Evolutionary conservation across 768 basidiomycete genomes (phyloP).

Genomic region (Boletus insuetus): DNA sequence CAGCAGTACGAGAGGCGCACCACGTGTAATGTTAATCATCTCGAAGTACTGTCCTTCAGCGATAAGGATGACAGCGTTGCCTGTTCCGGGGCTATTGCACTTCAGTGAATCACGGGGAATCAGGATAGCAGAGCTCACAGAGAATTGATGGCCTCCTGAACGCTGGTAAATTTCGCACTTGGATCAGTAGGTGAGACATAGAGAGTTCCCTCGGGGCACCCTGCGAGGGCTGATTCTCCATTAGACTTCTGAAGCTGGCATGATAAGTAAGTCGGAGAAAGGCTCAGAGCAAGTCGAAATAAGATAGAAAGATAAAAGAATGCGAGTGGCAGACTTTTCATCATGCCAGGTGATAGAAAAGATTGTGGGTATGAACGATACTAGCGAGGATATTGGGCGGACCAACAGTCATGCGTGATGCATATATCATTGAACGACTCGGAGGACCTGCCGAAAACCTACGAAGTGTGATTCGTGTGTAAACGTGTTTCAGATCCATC

Average conservation of each 20-base stretch:
- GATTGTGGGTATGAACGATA: background rate
- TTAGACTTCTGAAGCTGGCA: conserved; percentile 53
- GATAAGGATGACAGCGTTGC: conserved; percentile 48
- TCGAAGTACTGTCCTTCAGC: conserved; percentile 60
- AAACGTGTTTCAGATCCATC: background rate
- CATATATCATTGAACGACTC: background rate
- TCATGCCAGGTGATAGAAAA: conserved; percentile 8
- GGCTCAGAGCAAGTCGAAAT: conserved; percentile 17
- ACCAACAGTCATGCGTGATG: background rate
- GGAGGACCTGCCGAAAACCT: background rate
- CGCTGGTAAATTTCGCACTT: conserved; percentile 42
- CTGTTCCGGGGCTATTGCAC: conserved; percentile 39
- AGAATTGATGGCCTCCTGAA: conserved; percentile 56
- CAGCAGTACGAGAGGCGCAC: conserved; percentile 53
- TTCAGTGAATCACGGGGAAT: background rate
- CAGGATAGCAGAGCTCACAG: conserved; percentile 39
- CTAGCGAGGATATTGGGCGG: background rate
- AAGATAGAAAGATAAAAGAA: conserved; percentile 4
- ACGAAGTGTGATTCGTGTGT: background rate
- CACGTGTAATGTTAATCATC: conserved; percentile 53
- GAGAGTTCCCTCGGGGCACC: conserved; percentile 58
- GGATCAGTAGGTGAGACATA: conserved; percentile 53
- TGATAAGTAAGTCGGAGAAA: conserved; percentile 45
- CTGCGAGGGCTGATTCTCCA: conserved; percentile 41
- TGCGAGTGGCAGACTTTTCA: conserved; percentile 7